Percentiles rank a stretch among this genome's conserved stretches.
phyloP scores from a whole-genome alignment of 2,329 filamentous ascomycete genomes.

The Cladobotryum mycophilum region DNA sequence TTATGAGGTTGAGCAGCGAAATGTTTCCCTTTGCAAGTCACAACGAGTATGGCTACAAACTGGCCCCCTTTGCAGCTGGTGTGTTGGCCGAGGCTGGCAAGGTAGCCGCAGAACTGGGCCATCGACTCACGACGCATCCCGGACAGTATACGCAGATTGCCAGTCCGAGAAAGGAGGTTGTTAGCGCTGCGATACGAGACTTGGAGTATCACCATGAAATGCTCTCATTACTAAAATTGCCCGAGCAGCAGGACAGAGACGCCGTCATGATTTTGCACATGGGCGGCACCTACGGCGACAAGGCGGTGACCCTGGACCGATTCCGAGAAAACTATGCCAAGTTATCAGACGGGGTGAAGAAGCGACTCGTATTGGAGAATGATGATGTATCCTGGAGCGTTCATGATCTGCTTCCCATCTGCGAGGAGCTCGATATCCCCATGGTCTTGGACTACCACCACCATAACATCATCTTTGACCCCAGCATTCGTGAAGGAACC shows the following conservation, averaged over 20 bases:
- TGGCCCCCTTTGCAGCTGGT: constrained; percentile 76
- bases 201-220: constrained; percentile 85
- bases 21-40: constrained; percentile 98
- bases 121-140: constrained; percentile 84
- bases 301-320: constrained; percentile 66
- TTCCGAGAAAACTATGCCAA: constrained; percentile 69
- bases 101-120: constrained; percentile 70
- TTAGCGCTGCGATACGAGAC: constrained; percentile 71
- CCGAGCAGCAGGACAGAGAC: constrained; percentile 71
- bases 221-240: constrained; percentile 68
- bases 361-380: constrained; percentile 82
- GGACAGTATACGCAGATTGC: constrained; percentile 91
- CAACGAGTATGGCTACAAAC: constrained; percentile 74
- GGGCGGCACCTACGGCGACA: constrained; percentile 86
- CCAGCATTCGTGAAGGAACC: constrained; percentile 71
- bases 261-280: constrained; percentile 94
- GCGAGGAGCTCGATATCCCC: constrained; percentile 90
- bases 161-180: constrained; percentile 71
- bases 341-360: constrained; percentile 65
- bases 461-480: constrained; percentile 87
- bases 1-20: constrained; percentile 86
- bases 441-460: constrained; percentile 91
- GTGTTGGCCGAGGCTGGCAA: constrained; percentile 69
- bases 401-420: constrained; percentile 82
- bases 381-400: constrained; percentile 92